Conservation (phyloP, 1,284 basidiomycete genomes). For the Xerocomus amazonicus region DNA sequence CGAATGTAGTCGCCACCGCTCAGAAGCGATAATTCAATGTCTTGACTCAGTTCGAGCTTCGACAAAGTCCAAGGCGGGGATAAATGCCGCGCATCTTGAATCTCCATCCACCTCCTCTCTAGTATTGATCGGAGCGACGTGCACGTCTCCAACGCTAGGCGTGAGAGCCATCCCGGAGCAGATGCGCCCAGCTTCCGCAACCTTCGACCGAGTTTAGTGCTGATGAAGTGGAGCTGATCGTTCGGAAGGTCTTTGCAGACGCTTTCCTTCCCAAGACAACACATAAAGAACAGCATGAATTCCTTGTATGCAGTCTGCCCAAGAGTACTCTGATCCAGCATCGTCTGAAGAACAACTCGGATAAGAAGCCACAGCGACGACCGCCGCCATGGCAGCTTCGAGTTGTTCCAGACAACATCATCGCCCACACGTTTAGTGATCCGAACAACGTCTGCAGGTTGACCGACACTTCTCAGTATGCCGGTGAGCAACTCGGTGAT, state of each 20-base stretch:
- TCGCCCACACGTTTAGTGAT: too few relatives aligned
- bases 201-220: constrained; percentile 36
- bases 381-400: too few relatives aligned
- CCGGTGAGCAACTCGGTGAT: too few relatives aligned
- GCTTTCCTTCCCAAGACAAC: constrained; percentile 30
- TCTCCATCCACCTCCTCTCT: constrained; percentile 14
- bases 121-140: constrained; percentile 10
- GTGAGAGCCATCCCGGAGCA: constrained; percentile 18
- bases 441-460: too few relatives aligned
- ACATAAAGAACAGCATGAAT: too few relatives aligned
- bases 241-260: constrained; percentile 23
- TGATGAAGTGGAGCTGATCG: constrained; percentile 31
- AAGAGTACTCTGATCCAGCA: too few relatives aligned
- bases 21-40: constrained; percentile 32
- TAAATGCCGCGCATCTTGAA: constrained; percentile 14
- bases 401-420: too few relatives aligned
- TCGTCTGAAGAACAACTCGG: too few relatives aligned
- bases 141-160: constrained; percentile 10
- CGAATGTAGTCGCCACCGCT: constrained; percentile 27
- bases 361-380: too few relatives aligned
- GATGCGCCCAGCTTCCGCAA: constrained; percentile 35
- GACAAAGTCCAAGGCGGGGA: constrained; percentile 29
- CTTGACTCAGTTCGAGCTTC: constrained; percentile 26
- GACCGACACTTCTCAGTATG: too few relatives aligned
- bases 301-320: too few relatives aligned